phyloP scores from a whole-genome alignment of 305 asterid genomes.

The Solanum aculeatissimum region DNA sequence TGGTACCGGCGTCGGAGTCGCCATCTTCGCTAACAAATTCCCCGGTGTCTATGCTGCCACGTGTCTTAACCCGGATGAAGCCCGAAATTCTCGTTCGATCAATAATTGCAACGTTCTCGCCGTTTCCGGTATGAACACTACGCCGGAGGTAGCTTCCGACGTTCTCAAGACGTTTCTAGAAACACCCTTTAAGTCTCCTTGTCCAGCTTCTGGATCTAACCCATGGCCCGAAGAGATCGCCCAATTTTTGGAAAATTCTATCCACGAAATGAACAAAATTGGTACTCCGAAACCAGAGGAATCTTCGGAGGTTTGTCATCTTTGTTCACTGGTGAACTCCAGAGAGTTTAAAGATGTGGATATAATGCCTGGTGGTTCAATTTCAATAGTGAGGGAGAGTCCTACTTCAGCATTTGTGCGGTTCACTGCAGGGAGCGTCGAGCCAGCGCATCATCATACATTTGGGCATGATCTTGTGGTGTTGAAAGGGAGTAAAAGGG shows the following conservation, averaged over 20 bases:
- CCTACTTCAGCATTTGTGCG: constrained; percentile 90
- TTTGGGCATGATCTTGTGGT: constrained; percentile 84
- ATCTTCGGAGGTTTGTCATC: constrained; percentile 13
- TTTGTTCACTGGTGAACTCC: constrained; percentile 45
- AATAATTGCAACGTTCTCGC: constrained; percentile 70
- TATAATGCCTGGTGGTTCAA: constrained; percentile 67
- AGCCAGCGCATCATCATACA: constrained; percentile 84
- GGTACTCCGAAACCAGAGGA: constrained; percentile 4
- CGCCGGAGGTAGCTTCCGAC: constrained; percentile 32
- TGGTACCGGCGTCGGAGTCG: constrained; percentile 83
- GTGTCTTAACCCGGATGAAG: constrained; percentile 59
- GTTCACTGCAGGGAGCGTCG: constrained; percentile 68
- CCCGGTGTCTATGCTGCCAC: constrained; percentile 82
- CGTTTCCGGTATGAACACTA: constrained; percentile 57
- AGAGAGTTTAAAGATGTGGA: constrained; percentile 54
- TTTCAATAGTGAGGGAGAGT: constrained; percentile 56
- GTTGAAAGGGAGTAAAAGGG: constrained; percentile 47
- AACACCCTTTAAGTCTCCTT: constrained; percentile 65
- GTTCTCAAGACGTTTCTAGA: constrained; percentile 49
- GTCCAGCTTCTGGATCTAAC: constrained; percentile 72
- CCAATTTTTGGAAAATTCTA: constrained; percentile 44
- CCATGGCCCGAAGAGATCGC: constrained; percentile 72
- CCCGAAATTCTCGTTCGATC: constrained; percentile 63
- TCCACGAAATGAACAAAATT: constrained; percentile 45
- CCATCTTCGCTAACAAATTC: constrained; percentile 78